phyloP scores from a whole-genome alignment of 441 rosid species.

The Cnidoscolus chayamansa region DNA sequence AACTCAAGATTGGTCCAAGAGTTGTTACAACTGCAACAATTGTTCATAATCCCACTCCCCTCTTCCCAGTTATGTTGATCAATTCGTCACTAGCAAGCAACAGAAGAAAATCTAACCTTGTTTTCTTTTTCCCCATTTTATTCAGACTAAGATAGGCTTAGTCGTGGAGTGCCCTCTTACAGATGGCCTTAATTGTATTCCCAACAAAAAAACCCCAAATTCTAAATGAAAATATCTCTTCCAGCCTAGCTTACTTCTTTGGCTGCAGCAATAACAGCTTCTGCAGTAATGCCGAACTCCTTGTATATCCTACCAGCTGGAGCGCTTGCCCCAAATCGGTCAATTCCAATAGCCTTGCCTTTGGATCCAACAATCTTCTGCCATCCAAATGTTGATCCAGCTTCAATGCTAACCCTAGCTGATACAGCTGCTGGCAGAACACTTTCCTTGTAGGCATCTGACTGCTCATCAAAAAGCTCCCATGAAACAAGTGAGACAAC shows the following conservation, averaged over 20 bases:
- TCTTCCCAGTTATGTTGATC: constrained; percentile 24
- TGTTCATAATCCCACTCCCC: constrained; percentile 24
- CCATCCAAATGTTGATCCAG: constrained; percentile 92
- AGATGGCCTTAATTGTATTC: constrained; percentile 24
- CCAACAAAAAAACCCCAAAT: constrained; percentile 23
- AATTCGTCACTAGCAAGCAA: constrained; percentile 24
- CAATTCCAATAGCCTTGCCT: constrained; percentile 79
- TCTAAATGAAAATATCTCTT: constrained; percentile 1
- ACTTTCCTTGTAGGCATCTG: constrained; percentile 76
- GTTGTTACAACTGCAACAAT: constrained; percentile 30
- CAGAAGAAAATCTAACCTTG: constrained; percentile 24
- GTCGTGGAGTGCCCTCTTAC: constrained; percentile 8
- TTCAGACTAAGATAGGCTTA: constrained; percentile 31
- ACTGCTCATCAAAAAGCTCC: constrained; percentile 78
- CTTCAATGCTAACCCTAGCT: constrained; percentile 82
- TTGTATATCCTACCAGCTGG: constrained; percentile 77
- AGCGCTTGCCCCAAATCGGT: constrained; percentile 83
- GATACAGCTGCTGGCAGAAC: constrained; percentile 68
- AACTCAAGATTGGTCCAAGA: constrained; percentile 26
- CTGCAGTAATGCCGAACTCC: constrained; percentile 67
- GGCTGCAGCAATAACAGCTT: constrained; percentile 75
- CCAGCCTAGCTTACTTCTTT: constrained; percentile 43
- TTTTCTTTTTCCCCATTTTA: constrained; percentile 23
- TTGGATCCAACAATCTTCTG: constrained; percentile 58
- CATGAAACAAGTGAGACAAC: constrained; percentile 81